Evolutionary conservation across 2,329 filamentous ascomycete species (phyloP).

Genomic region (Trichoderma hamatum): DNA sequence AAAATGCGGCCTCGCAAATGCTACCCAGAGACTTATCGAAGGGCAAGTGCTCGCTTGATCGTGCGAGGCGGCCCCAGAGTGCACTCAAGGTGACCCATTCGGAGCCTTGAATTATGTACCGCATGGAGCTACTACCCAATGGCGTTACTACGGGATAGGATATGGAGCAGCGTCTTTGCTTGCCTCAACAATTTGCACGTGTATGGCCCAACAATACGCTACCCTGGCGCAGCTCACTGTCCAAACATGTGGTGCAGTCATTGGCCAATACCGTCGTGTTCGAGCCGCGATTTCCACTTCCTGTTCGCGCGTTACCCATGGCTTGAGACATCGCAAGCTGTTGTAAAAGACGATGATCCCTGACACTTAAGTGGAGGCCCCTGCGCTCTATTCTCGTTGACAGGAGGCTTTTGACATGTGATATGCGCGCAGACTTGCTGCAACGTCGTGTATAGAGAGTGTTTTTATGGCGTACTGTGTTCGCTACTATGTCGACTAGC

Average conservation of each 20-base stretch:
- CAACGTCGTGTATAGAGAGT: neutral
- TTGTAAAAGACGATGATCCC: slow-evolving; percentile 9
- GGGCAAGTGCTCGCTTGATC: neutral
- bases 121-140: slow-evolving; percentile 17
- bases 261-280: slow-evolving; percentile 41
- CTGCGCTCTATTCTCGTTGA: neutral
- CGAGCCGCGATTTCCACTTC: neutral
- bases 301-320: slow-evolving; percentile 7
- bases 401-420: slow-evolving; percentile 23
- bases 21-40: neutral
- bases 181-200: slow-evolving; percentile 28
- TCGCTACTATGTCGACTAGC: neutral
- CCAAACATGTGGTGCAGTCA: slow-evolving; percentile 48
- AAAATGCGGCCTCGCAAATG: neutral
- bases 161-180: slow-evolving; percentile 11
- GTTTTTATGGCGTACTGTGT: neutral
- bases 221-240: slow-evolving; percentile 34
- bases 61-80: neutral
- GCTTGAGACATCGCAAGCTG: slow-evolving; percentile 2
- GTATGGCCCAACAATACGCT: slow-evolving; percentile 26
- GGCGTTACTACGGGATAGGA: neutral
- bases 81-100: neutral
- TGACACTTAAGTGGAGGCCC: neutral
- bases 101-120: neutral
- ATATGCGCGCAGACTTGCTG: neutral